These are phyloP conservation scores for Aspergillus sp. DNA, from an alignment of 2,329 filamentous ascomycete species.

Conservation along the genomic window DNA sequence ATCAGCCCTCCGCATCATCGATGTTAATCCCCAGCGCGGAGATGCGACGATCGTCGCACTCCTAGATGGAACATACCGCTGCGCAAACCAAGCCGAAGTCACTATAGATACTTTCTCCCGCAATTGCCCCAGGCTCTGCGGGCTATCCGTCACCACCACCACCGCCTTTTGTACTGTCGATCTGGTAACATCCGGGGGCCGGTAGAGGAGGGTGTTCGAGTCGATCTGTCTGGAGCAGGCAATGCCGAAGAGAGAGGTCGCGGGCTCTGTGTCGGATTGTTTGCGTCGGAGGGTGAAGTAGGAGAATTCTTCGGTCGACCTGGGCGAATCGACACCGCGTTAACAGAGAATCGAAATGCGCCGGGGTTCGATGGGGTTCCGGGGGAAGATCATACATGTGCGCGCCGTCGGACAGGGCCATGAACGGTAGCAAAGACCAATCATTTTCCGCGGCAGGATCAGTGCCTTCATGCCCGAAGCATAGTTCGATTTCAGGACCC, in stretches of 20 bases:
- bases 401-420: constrained; percentile 93
- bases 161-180: constrained; percentile 98
- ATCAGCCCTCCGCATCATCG: constrained; percentile 5
- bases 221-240: constrained; percentile 92
- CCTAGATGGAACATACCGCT: constrained; percentile 55
- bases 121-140: constrained; percentile 85
- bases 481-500: constrained; percentile 90
- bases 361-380: too few species aligned
- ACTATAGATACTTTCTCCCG: constrained; percentile 87
- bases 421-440: constrained; percentile 90
- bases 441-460: constrained; percentile 83
- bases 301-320: constrained; percentile 91
- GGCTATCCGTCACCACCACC: constrained; percentile 88
- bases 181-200: constrained; percentile 86
- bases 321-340: constrained; percentile 34
- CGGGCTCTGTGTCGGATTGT: constrained; percentile 46
- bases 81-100: constrained; percentile 93
- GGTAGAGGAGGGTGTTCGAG: constrained; percentile 70
- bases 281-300: constrained; percentile 86
- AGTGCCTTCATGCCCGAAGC: constrained; percentile 75
- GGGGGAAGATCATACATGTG: constrained; percentile 66
- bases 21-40: not conserved
- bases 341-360: not conserved
- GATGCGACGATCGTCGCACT: too few species aligned
- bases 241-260: constrained; percentile 90